Base-by-base conservation (phyloP, 202 grass and related monocot genomes). In the Brachypodium distachyon region DNA sequence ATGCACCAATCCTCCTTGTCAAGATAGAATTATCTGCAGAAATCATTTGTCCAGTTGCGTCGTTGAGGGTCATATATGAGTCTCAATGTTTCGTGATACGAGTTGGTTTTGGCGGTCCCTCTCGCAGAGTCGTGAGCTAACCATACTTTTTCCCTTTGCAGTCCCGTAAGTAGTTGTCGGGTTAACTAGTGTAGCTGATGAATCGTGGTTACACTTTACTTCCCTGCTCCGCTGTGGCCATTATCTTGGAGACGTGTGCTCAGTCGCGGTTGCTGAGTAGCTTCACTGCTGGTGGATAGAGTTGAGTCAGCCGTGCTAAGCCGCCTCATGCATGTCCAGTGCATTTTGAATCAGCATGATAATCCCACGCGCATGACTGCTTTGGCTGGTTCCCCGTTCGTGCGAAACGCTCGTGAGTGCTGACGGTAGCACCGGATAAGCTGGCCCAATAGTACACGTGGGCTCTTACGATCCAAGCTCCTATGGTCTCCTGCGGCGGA, bases 231-330 rank as follows among this genome's bases (percentile, higher is more conserved):
- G 19, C 6, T 12, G 25, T 21, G 17, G 26, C 6, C 7, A 8
- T 17, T 5, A 39, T 36, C 23, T 40, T 32, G 33, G 12, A 25
- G 7, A 79, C 23, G 44, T 42, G 48, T n/a, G 51, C 31, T 48
- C 11, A 4, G 7, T 38, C 14, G 48, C 48, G 31, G 46, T 53
- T 50, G 69, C 41, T 70, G 83, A 76, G 52, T 69, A 59, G 70
- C 42, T 75, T 57, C 83, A 43, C 13, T 27, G 77, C 70, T 75
- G 83, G 83, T 61, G 70, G 83, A 85, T 80, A 80, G 72, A 69
- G 51, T 34, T 64, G 75, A 57, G 28, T 17, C 33, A 8, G 18
- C 12, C 32, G 21, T 16, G 82, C 5, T 1, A 39, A 17, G 62
- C 42, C 32, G 53, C 63, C 53, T 70, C 25, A 5, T 29, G n/a